Evolutionary conservation across 2,329 filamentous ascomycete genomes (phyloP).

Genomic region (Colletotrichum sp.): DNA sequence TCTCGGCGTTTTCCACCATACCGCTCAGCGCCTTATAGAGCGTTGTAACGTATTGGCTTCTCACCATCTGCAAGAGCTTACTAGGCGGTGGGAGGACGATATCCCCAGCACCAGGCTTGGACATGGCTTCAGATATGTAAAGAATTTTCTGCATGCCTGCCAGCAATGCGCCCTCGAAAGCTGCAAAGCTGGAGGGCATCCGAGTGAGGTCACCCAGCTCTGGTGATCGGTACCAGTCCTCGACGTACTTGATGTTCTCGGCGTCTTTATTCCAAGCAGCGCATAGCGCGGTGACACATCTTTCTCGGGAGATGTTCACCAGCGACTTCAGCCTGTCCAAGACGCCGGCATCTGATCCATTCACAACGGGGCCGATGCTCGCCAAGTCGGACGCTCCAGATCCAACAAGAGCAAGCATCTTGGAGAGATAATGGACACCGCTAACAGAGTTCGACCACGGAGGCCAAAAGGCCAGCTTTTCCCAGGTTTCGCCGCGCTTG

Average conservation of each 20-base stretch:
- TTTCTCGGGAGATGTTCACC: slow-evolving; percentile 80
- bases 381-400: slow-evolving; percentile 87
- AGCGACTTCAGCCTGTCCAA: slow-evolving; percentile 77
- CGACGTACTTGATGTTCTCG: slow-evolving; percentile 88
- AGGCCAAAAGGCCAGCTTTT: slow-evolving; percentile 95
- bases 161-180: slow-evolving; percentile 84
- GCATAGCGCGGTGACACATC: slow-evolving; percentile 84
- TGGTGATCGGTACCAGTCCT: slow-evolving; percentile 87
- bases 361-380: slow-evolving; percentile 69
- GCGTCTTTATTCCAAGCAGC: slow-evolving; percentile 93
- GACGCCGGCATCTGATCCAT: slow-evolving; percentile 55
- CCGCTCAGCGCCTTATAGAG: slow-evolving; percentile 93
- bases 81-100: slow-evolving; percentile 85
- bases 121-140: slow-evolving; percentile 86
- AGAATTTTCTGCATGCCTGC: slow-evolving; percentile 93
- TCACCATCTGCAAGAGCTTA: slow-evolving; percentile 89
- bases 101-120: slow-evolving; percentile 73
- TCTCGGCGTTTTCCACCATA: slow-evolving; percentile 96
- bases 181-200: slow-evolving; percentile 85
- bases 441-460: slow-evolving; percentile 91
- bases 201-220: slow-evolving; percentile 88
- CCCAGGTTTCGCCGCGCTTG: slow-evolving; percentile 83
- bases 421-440: slow-evolving; percentile 87
- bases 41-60: slow-evolving; percentile 90
- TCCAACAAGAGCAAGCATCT: slow-evolving; percentile 82